Evolutionary conservation across 2,329 filamentous ascomycete species (phyloP).

Genomic region (Polychaeton citri): DNA sequence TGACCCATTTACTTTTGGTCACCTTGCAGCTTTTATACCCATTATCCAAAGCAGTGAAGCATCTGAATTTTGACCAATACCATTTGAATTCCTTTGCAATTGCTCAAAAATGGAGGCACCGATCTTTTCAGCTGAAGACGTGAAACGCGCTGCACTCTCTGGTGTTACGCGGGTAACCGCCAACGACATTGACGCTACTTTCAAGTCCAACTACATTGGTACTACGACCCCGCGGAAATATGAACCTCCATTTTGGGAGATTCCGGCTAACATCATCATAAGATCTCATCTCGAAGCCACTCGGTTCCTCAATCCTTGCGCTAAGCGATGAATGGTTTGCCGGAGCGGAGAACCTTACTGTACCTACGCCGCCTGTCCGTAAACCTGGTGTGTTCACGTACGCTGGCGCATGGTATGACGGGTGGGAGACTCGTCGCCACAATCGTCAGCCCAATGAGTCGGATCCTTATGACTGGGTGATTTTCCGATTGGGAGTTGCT

Average conservation of each 20-base stretch:
- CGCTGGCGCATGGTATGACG: constrained; percentile 51
- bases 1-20: too few species aligned
- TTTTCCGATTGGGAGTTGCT: constrained; percentile 46
- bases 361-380: constrained; percentile 41
- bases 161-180: constrained; percentile 26
- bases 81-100: too few species aligned
- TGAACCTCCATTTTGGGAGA: constrained; percentile 21
- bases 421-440: constrained; percentile 50
- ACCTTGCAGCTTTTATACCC: too few species aligned
- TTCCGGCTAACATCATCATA: constrained; percentile 2
- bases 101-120: not conserved
- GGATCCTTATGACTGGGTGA: constrained; percentile 45
- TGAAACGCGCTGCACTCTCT: constrained; percentile 4
- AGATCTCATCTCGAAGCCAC: constrained; percentile 40
- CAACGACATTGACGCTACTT: constrained; percentile 39
- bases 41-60: too few species aligned
- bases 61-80: too few species aligned
- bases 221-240: constrained; percentile 3
- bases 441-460: constrained; percentile 25
- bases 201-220: constrained; percentile 42
- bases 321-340: constrained; percentile 51
- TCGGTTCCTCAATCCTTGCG: constrained; percentile 39
- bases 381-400: constrained; percentile 46
- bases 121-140: not conserved
- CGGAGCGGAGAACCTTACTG: constrained; percentile 44